phyloP scores from a whole-genome alignment of 2,329 filamentous ascomycete species.

The Lasiodiplodia sp. region DNA sequence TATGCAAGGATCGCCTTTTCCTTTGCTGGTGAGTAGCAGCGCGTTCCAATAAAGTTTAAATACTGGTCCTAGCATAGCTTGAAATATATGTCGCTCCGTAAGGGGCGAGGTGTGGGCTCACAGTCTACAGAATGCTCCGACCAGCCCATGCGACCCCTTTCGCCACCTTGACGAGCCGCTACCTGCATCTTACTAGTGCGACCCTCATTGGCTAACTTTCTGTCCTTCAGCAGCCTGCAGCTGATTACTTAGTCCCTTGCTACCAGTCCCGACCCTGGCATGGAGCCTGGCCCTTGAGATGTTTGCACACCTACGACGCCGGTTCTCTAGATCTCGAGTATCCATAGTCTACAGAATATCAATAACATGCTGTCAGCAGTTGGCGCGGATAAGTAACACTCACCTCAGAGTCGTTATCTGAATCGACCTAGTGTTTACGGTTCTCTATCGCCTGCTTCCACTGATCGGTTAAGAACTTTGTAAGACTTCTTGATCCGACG shows the following conservation, averaged over 20 bases:
- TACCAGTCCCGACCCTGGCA: neutral
- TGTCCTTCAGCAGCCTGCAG: slow-evolving; percentile 3
- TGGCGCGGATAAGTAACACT: neutral
- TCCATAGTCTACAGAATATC: neutral
- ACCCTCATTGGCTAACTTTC: neutral
- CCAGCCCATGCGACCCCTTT: neutral
- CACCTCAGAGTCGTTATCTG: neutral
- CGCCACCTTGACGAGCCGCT: neutral
- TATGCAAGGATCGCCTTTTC: neutral
- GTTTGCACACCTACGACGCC: neutral
- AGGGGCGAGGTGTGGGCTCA: neutral
- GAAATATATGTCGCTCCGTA: neutral
- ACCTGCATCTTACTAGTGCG: neutral
- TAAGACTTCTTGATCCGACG: neutral
- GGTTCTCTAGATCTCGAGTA: neutral
- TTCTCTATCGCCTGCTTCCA: neutral
- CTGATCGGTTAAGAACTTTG: neutral
- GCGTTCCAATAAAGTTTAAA: neutral
- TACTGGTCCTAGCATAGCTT: neutral
- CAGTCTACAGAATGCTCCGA: slow-evolving; percentile 2
- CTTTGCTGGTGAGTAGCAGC: neutral
- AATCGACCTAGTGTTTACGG: neutral
- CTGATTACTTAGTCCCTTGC: slow-evolving; percentile 3
- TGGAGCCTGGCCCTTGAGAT: neutral
- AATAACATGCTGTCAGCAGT: neutral